Evolutionary conservation across 2,329 filamentous ascomycete species (phyloP).

Genomic region (Hymenoscyphus albidus): DNA sequence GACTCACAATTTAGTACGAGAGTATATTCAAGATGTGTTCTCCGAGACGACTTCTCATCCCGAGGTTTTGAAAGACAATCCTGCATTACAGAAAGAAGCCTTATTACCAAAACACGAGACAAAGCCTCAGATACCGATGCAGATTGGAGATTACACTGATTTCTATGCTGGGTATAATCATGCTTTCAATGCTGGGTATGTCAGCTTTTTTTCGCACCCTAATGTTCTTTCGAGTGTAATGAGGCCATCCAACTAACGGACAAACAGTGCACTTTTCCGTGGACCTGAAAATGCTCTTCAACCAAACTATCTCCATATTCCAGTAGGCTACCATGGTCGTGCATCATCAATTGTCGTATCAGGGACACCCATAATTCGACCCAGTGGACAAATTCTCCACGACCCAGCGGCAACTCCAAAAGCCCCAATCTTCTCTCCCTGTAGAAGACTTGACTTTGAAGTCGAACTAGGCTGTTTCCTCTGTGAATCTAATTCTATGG

Average conservation of each 20-base stretch:
- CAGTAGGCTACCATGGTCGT: conserved; percentile 77
- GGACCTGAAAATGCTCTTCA: conserved; percentile 69
- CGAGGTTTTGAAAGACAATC: conserved; percentile 60
- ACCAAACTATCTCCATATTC: conserved; percentile 77
- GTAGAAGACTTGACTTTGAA: conserved; percentile 70
- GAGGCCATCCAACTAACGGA: background rate
- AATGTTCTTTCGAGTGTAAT: background rate
- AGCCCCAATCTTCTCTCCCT: conserved; percentile 59
- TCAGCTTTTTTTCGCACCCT: background rate
- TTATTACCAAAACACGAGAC: conserved; percentile 58
- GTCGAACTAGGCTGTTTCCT: conserved; percentile 77
- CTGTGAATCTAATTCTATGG: conserved; percentile 59
- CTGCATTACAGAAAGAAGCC: conserved; percentile 50
- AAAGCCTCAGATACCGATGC: conserved; percentile 68
- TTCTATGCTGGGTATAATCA: conserved; percentile 81
- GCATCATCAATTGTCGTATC: conserved; percentile 72
- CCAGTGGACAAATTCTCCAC: conserved; percentile 68
- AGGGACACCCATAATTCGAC: conserved; percentile 58
- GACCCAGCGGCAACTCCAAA: conserved; percentile 54
- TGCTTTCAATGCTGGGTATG: conserved; percentile 53
- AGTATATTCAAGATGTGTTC: conserved; percentile 65
- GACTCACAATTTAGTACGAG: conserved; percentile 64
- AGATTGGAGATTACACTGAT: conserved; percentile 79
- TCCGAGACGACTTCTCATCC: conserved; percentile 55
- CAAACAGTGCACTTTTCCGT: conserved; percentile 59